Base-by-base conservation (phyloP, 768 basidiomycete genomes). In the Thelephora aurantiotincta region DNA sequence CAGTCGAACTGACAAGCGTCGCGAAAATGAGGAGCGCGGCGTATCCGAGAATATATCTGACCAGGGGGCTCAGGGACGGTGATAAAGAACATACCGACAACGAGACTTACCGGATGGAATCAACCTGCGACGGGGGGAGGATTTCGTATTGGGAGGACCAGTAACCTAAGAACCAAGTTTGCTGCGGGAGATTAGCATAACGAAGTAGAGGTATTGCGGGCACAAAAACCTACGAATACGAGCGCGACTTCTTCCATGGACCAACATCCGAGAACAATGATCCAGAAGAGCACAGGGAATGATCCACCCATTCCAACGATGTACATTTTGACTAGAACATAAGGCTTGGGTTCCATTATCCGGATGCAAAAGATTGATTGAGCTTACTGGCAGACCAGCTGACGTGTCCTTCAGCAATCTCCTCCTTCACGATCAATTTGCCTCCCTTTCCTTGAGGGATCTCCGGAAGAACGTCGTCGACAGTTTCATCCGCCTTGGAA, bases 401-500 rank as follows among this genome's bases (percentile, higher is more conserved):
- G 33, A 69, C 55, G 45, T 64, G 63, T 2, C 68, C 68, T 34
- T 60, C 54, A 2, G 60, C 56, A 12, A 66, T 57, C 51, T 69
- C 68, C 51, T 69, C 68, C 11, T 54, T 60, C 1, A 65, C 56
- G 36, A 65, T 56, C 16, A 68, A 57, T 47, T 66, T 65, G 0
- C 65, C 64, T 1, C 51, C 23, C 47, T 56, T 55, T 5, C 41
- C 48, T 14, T 42, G 46, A 7, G 49, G 45, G 4, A 41, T 5
- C 6, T 55, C 50, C 6, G 48, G 48, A 14, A 55, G 54, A 22
- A 53, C 50, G 33, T 43, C 33, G 34, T 55, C 55, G 12, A 57
- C 51, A 16, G 49, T 54, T 30, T 55, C 47, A 37, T 57, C 56
- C 2, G 47, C 56, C 36, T 58, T 57, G 36, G 53, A 45, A 5